Evolutionary conservation across 75 land plant genomes (phyloP).

Genomic region (Isoetes taiwanensis): DNA sequence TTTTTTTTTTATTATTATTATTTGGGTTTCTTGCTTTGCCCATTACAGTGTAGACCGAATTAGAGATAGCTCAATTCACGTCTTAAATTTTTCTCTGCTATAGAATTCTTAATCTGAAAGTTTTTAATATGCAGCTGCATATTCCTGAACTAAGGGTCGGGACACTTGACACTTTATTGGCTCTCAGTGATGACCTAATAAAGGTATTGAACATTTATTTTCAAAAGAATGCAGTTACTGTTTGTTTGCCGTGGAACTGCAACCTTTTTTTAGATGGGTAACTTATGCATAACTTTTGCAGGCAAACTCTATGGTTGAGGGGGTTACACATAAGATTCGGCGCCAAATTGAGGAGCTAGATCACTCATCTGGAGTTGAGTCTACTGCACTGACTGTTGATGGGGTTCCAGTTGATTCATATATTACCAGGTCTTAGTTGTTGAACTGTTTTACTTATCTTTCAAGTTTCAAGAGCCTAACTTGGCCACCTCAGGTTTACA

Average conservation of each 20-base stretch:
- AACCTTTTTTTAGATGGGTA: background rate
- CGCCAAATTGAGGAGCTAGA: slow-evolving; percentile 85
- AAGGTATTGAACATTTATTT: slow-evolving; percentile 50
- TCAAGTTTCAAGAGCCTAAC: background rate
- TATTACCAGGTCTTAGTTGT: slow-evolving; percentile 53
- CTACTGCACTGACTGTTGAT: slow-evolving; percentile 45
- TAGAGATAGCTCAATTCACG: background rate
- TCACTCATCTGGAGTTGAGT: slow-evolving; percentile 37
- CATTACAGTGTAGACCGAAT: too few species aligned
- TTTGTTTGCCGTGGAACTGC: background rate
- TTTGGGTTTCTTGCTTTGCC: too few species aligned
- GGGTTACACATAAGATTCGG: slow-evolving; percentile 72
- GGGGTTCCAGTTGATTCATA: slow-evolving; percentile 84
- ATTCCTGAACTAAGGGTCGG: slow-evolving; percentile 85
- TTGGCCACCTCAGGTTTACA: slow-evolving; percentile 41
- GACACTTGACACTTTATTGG: slow-evolving; percentile 74
- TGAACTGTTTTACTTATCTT: background rate
- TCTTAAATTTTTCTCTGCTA: background rate
- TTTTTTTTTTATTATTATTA: too few species aligned
- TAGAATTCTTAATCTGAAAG: too few species aligned
- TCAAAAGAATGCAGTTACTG: too few species aligned
- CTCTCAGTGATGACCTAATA: slow-evolving; percentile 84
- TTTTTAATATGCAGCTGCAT: slow-evolving; percentile 65
- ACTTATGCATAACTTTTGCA: slow-evolving; percentile 15
- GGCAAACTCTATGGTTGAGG: slow-evolving; percentile 74